Percentiles rank a stretch among this genome's conserved stretches.
phyloP scores from a whole-genome alignment of 1,284 basidiomycete genomes.

The Cutaneotrichosporon mucoides region DNA sequence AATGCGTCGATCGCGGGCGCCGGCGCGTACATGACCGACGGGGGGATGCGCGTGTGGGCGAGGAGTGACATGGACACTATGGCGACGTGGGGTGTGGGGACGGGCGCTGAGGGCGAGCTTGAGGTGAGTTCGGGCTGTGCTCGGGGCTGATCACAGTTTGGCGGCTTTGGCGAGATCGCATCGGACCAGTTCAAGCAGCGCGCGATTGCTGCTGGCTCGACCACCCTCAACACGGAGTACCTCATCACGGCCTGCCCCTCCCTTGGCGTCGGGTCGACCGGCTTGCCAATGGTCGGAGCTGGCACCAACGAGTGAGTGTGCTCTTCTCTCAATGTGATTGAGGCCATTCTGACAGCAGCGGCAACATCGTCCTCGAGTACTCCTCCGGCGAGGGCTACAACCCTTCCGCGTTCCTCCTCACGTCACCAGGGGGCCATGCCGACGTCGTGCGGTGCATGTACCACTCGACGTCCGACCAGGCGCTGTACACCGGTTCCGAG shows the following conservation, averaged over 20 bases:
- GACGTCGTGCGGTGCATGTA: slow-evolving; percentile 49
- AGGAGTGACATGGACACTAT: slow-evolving; percentile 50
- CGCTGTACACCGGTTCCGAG: slow-evolving; percentile 49
- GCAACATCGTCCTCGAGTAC: slow-evolving; percentile 47
- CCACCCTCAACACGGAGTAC: slow-evolving; percentile 37
- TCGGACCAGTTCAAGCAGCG: slow-evolving; percentile 38
- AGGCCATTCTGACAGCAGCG: slow-evolving; percentile 22
- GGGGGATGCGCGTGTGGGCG: slow-evolving; percentile 43
- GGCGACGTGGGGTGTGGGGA: slow-evolving; percentile 37
- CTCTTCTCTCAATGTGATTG: too few relatives aligned
- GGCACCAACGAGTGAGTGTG: slow-evolving; percentile 47
- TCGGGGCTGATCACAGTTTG: slow-evolving; percentile 19
- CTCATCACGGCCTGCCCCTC: slow-evolving; percentile 44
- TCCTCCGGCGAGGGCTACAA: slow-evolving; percentile 19
- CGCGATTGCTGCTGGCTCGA: slow-evolving; percentile 23
- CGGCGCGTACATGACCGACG: slow-evolving; percentile 27
- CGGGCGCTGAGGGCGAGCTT: slow-evolving; percentile 29
- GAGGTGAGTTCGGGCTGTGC: slow-evolving; percentile 27
- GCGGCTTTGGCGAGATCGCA: slow-evolving; percentile 26
- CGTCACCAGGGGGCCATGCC: slow-evolving; percentile 37
- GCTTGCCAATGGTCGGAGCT: slow-evolving; percentile 39
- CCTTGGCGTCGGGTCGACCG: slow-evolving; percentile 36
- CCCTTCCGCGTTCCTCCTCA: slow-evolving; percentile 41
- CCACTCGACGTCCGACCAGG: slow-evolving; percentile 41
- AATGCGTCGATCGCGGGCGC: slow-evolving; percentile 46